Conservation (phyloP, 345 rosid species). For the Ceriops zippeliana region DNA sequence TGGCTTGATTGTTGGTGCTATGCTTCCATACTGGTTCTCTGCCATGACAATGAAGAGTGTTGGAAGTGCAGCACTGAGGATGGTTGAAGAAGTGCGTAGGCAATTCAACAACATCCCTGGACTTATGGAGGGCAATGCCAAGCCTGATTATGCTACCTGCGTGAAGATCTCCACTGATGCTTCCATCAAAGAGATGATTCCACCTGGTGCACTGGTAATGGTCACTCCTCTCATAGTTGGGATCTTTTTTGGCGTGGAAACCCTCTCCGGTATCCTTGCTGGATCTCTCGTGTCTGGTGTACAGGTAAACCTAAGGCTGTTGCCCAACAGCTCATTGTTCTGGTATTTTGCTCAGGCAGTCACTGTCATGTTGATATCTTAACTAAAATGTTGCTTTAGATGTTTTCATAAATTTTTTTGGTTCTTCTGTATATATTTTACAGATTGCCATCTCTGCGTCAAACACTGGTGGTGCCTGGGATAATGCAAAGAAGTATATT, state of each 20-base stretch:
- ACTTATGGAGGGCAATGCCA: constrained; percentile 85
- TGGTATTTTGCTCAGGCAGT: not conserved
- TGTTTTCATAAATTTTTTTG: not conserved
- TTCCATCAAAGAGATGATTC: constrained; percentile 96
- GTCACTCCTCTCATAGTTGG: constrained; percentile 67
- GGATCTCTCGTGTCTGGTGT: constrained; percentile 65
- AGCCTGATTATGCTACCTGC: constrained; percentile 94
- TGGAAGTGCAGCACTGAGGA: constrained; percentile 96
- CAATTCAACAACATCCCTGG: constrained; percentile 99
- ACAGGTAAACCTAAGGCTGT: constrained; percentile 49
- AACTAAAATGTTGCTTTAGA: not conserved
- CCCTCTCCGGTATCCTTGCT: constrained; percentile 31
- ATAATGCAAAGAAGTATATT: constrained; percentile 98
- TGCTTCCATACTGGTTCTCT: constrained; percentile 97
- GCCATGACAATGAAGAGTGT: constrained; percentile 99
- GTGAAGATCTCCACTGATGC: constrained; percentile 99
- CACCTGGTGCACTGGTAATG: constrained; percentile 99
- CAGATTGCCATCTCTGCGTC: constrained; percentile 94
- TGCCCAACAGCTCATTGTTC: not conserved
- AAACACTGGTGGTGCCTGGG: constrained; percentile 99
- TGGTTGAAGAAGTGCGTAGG: constrained; percentile 98
- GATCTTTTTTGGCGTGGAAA: constrained; percentile 27
- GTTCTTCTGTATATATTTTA: not conserved
- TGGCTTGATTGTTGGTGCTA: constrained; percentile 28
- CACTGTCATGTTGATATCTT: not conserved